Evolutionary conservation across 2,329 filamentous ascomycete genomes (phyloP).

Genomic region (Madurella mycetomatis): DNA sequence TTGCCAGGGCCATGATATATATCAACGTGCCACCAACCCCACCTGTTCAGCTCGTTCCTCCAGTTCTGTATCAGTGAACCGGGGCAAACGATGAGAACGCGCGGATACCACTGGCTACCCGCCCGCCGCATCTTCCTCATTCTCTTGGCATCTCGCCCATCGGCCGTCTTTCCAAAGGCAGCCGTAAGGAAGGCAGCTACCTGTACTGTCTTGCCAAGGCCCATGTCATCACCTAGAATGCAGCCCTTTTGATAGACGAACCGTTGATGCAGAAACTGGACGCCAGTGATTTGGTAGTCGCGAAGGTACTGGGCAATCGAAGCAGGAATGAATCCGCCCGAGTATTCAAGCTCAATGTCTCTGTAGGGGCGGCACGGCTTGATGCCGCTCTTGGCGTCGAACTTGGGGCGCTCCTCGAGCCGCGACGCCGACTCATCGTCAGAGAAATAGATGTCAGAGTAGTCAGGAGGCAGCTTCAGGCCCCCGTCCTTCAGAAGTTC

Average conservation of each 20-base stretch:
- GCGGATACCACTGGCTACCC: slow-evolving; percentile 70
- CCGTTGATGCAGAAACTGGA: slow-evolving; percentile 76
- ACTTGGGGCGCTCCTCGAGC: slow-evolving; percentile 65
- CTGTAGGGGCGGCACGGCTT: slow-evolving; percentile 66
- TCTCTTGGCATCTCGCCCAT: slow-evolving; percentile 76
- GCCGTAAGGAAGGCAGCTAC: slow-evolving; percentile 88
- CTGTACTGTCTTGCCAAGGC: slow-evolving; percentile 93
- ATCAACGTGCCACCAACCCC: slow-evolving; percentile 95
- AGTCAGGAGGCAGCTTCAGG: slow-evolving; percentile 72
- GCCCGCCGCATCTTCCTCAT: slow-evolving; percentile 78
- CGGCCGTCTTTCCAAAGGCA: slow-evolving; percentile 90
- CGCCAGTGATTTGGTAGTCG: slow-evolving; percentile 85
- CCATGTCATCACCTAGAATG: slow-evolving; percentile 96
- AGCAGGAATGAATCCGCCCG: slow-evolving; percentile 77
- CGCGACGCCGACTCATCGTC: slow-evolving; percentile 48
- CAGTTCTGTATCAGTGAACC: slow-evolving; percentile 87
- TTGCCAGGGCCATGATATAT: slow-evolving; percentile 69
- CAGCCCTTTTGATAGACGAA: slow-evolving; percentile 91
- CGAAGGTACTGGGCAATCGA: slow-evolving; percentile 87
- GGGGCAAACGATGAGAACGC: slow-evolving; percentile 80
- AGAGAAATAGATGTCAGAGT: slow-evolving; percentile 69
- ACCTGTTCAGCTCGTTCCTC: slow-evolving; percentile 77
- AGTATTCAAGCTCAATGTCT: slow-evolving; percentile 70
- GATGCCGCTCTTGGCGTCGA: slow-evolving; percentile 50
- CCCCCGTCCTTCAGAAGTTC: slow-evolving; percentile 61